Evolutionary conservation across 768 basidiomycete species (phyloP).

Genomic region (Kwoniella newhampshirensis): DNA sequence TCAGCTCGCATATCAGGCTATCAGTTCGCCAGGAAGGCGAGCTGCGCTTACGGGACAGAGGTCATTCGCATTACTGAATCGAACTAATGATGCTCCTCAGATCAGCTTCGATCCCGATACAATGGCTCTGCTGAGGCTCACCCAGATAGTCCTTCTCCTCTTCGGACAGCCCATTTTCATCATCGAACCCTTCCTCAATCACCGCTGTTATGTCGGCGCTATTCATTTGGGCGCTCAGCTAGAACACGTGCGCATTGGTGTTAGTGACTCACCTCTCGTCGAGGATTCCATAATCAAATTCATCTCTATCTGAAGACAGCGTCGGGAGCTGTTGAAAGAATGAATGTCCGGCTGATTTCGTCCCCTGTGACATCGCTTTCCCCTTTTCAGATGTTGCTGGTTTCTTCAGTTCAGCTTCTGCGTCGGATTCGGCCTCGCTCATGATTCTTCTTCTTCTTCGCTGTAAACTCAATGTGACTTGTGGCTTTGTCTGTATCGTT

Average conservation of each 20-base stretch:
- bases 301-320: slow-evolving; percentile 1
- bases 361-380: too few species aligned
- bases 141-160: slow-evolving; percentile 18
- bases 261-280: slow-evolving; percentile 4
- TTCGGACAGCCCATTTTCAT: slow-evolving; percentile 3
- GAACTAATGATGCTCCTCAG: neutral
- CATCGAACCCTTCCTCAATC: slow-evolving; percentile 6
- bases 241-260: neutral
- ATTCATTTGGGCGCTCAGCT: neutral
- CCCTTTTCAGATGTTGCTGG: too few species aligned
- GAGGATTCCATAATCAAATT: slow-evolving; percentile 3
- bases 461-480: too few species aligned
- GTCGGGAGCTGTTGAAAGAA: slow-evolving; percentile 9
- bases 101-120: neutral
- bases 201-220: slow-evolving; percentile 4
- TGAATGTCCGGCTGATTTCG: too few species aligned
- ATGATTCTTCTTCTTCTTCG: too few species aligned
- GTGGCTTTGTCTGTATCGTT: too few species aligned
- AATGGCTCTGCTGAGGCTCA: neutral
- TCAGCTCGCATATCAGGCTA: neutral
- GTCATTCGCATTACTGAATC: neutral
- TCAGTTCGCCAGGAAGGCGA: neutral
- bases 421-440: too few species aligned
- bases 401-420: too few species aligned
- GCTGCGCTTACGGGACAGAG: slow-evolving; percentile 19